Evolutionary conservation across 257 asterid genomes (phyloP).

Genomic region (Solanum chiquidenum): DNA sequence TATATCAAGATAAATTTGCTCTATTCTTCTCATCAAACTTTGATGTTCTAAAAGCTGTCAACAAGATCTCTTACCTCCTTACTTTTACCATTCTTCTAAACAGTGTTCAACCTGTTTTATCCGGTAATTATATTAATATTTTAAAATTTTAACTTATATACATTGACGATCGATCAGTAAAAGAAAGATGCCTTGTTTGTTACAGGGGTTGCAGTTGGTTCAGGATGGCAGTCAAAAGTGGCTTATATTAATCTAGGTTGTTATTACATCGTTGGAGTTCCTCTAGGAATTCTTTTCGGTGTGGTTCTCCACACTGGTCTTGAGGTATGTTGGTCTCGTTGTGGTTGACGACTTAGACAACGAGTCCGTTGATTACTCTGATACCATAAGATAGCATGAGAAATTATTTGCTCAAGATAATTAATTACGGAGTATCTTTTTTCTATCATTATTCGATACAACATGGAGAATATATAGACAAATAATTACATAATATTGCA

Average conservation of each 20-base stretch:
- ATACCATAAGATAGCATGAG: background rate
- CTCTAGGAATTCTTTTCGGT: constrained; percentile 28
- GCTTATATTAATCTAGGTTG: constrained; percentile 34
- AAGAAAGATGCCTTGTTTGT: background rate
- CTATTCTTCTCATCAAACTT: constrained; percentile 29
- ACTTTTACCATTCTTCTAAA: constrained; percentile 26
- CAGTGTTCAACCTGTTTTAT: too few relatives aligned
- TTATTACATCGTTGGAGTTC: constrained; percentile 43
- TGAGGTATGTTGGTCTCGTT: constrained; percentile 12
- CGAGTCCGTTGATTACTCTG: background rate
- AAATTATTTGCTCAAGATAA: background rate
- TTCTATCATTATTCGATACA: too few relatives aligned
- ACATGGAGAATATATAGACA: background rate
- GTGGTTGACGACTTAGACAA: background rate
- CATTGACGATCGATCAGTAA: too few relatives aligned
- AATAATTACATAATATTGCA: too few relatives aligned
- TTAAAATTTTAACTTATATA: background rate
- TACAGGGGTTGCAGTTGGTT: constrained; percentile 46
- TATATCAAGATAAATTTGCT: constrained; percentile 24
- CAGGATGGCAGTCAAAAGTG: constrained; percentile 43
- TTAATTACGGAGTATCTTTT: too few relatives aligned
- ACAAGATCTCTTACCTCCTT: constrained; percentile 22
- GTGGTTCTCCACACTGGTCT: constrained; percentile 29
- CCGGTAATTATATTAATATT: too few relatives aligned
- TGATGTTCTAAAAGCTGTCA: constrained; percentile 25